Evolutionary conservation across 1,284 basidiomycete species (phyloP).

Genomic region (Pascua sp.): DNA sequence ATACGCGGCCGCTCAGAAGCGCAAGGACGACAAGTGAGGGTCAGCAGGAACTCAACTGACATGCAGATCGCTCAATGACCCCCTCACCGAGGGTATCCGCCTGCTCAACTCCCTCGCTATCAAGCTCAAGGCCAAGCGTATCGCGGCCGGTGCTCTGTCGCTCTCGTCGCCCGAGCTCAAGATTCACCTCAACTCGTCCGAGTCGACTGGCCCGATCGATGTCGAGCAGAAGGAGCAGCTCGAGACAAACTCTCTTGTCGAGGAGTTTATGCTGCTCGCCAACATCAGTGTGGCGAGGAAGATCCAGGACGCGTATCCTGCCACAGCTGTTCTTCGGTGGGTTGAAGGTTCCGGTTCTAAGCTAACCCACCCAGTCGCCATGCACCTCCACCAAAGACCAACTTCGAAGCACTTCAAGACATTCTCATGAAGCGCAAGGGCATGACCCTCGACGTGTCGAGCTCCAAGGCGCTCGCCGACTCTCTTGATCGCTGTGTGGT

Average conservation of each 20-base stretch:
- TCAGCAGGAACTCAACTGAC: slow-evolving; percentile 2
- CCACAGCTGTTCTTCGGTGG: slow-evolving; percentile 86
- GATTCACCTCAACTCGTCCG: slow-evolving; percentile 87
- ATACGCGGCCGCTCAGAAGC: slow-evolving; percentile 91
- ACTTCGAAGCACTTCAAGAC: slow-evolving; percentile 95
- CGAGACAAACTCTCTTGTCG: slow-evolving; percentile 95
- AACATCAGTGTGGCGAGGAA: slow-evolving; percentile 90
- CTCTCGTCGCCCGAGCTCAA: slow-evolving; percentile 97
- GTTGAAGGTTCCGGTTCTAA: slow-evolving; percentile 14
- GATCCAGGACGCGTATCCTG: slow-evolving; percentile 92
- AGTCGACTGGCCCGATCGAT: slow-evolving; percentile 91
- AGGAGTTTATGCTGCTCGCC: slow-evolving; percentile 98
- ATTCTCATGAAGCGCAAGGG: slow-evolving; percentile 83
- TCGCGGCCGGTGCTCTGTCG: slow-evolving; percentile 92
- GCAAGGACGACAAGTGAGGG: slow-evolving; percentile 88
- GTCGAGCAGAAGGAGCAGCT: slow-evolving; percentile 91
- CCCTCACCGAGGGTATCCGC: slow-evolving; percentile 81
- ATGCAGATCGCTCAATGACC: slow-evolving; percentile 67
- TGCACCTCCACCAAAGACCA: slow-evolving; percentile 83
- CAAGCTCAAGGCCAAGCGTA: slow-evolving; percentile 80
- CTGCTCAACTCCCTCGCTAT: slow-evolving; percentile 83
- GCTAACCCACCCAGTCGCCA: slow-evolving; percentile 64
- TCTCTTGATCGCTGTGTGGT: slow-evolving; percentile 86
- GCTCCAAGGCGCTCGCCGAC: slow-evolving; percentile 82
- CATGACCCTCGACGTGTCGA: slow-evolving; percentile 84